Base-by-base conservation (phyloP, 371 early-diverging fungal genomes). In the Mucor circinelloides region DNA sequence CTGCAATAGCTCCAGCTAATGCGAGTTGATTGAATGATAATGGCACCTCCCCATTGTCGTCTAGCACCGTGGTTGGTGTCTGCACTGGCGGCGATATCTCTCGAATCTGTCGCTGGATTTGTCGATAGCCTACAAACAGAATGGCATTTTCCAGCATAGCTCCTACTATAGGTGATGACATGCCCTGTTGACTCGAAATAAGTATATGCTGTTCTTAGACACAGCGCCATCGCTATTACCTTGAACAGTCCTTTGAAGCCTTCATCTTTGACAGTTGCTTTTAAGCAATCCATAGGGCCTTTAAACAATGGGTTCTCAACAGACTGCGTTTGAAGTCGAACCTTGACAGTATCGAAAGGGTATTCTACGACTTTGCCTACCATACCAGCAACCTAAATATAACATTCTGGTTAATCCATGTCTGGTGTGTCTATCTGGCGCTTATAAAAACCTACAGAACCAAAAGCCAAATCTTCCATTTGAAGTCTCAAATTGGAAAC, bases 341-440 rank as follows among this genome's bases (percentile, higher is more conserved):
- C 96, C 68, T 98, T 98, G 78, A 98, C 84, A 1, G 98, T 97
- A 83, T 98, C 98, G 75, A 96, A 95, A 7, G 98, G 98, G 73
- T 92, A 95, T 75, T 97, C 97, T 61, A 97, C 90, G 56, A 94
- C 80, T 86, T 97, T 97, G 74, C 95, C 95, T 25, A 90, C 84
- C 77, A 95, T 89, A 28, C 97, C 97, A 3, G 95, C 90, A 27
- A 93, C 65, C 91, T 89, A 75, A 38, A 17, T 17, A 30, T 5
- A 23, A 2, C 13, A 27, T 15, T 1, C 21, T 2, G 25, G 4
- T 23, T 46, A 30, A 3, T 21, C 25, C 34, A 40, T n/a, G 50
- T 23, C 6, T 57, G 7, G 12, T 10, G 31, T 38, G 23, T 21
- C 13, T 13, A 8, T 6, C n/a, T n/a, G n/a, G n/a, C n/a, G n/a